Evolutionary conservation across 2,329 filamentous ascomycete genomes (phyloP), one percentile per base, ranked within the genome.

Genomic region (Leptographium wingfieldii): DNA sequence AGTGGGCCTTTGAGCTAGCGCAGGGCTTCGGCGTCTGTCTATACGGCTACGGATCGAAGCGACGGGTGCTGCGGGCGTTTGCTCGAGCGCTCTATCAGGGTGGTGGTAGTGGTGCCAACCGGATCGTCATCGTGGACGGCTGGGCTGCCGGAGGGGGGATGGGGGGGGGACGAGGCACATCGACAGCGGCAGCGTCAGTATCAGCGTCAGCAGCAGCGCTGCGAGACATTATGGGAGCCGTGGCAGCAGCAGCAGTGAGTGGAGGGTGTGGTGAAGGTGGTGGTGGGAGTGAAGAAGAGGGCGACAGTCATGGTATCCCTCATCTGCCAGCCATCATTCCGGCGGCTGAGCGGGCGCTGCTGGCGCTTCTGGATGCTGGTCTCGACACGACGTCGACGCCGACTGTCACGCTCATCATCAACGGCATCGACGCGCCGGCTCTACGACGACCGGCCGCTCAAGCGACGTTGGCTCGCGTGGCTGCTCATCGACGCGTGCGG

Each of bases 41-140:
- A 0, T 96, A 95, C 70, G 94, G 94, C 35, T 95, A 90, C 70
- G 94, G 94, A 0, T 95, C 91, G 2, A 99, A 99, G 72, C 80
- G 88, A 40, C 74, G 77, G 3, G 80, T 97, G 1, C 77, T 92
- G 11, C 83, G 86, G 62, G 78, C 81, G 52, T 95, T 96, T 69
- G 91, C 90, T 0, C 80, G 83, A 60, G 82, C 89, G 70, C 68
- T 88, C 16, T 82, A 89, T 67, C 72, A 78, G 57, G 71, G 70
- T 66, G 19, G 61, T 64, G 2, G 69, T 14, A 38, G 43, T 48
- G 16, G 48, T 49, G 72, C 71, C 1, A 68, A 70, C 6, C 83
- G 80, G 55, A 90, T 96, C 63, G 83, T 96, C 46, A 78, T 97
- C 7, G 80, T 95, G 63, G 97, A 97, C 71, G 94, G 92, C 46